Evolutionary conservation across 495 filamentous ascomycete species (phyloP), one percentile per base, ranked within the genome.

Genomic region (Bacidia gigantensis): DNA sequence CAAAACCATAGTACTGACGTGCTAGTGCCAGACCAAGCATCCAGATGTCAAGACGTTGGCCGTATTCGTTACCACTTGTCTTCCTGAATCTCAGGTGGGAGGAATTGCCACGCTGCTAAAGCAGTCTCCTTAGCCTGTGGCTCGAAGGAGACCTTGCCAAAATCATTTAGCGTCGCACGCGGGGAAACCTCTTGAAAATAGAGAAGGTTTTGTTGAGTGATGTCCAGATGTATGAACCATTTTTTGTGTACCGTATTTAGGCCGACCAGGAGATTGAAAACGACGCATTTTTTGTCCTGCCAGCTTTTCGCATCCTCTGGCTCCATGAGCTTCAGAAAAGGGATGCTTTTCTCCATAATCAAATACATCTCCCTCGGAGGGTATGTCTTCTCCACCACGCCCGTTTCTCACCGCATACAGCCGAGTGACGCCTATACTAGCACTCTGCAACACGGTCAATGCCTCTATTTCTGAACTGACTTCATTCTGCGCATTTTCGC

Each of bases 151-250:
- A 55, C 21, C 35, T 55, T 55, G 18, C 53, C 53, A 32, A 55
- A 50, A 12, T 55, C 53, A 10, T 38, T 42, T 3, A 55, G 25
- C 3, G 11, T 12, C 3, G 46, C 53, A 22, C 39, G 46, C 12
- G 18, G 3, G 12, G 35, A 23, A 3, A 17, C 32, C n/a, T 39
- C 32, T n/a, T 49, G 22, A n/a, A 55, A 55, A 38, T 42, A 49
- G 26, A 55, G 46, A 11, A 55, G 29, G 23, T 55, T 55, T 23
- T 25, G 17, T 2, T 29, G 53, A 7, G 53, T 55, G 25, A 50
- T 50, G 17, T 55, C 53, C 3, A 45, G 29, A 42, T 55, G 53
- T 46, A 55, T 55, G 23, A 29, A 50, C 9, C 53, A 32, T 12
- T n/a, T 23, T 9, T 22, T 0, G 35, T 55, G 53, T 23, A 55